Evolutionary conservation across 108 stramenopile species (phyloP).

Genomic region (Craspedostauros australis): DNA sequence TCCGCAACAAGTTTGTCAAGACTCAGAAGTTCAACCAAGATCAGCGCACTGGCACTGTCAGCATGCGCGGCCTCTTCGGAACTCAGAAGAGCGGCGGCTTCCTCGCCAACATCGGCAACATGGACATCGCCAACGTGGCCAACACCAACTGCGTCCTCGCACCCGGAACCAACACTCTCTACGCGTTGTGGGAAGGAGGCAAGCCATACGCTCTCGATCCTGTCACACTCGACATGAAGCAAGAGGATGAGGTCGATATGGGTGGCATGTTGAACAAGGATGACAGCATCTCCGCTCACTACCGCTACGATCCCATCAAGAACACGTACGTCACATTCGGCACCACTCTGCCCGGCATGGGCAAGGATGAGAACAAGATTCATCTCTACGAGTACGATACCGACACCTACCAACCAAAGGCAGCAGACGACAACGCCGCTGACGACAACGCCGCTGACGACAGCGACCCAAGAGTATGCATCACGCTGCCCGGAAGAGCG

Average conservation of each 20-base stretch:
- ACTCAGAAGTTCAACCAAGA: slow-evolving; percentile 20
- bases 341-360: slow-evolving; percentile 7
- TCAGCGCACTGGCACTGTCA: slow-evolving; percentile 7
- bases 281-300: slow-evolving; percentile 21
- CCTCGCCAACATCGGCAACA: slow-evolving; percentile 10
- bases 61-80: slow-evolving; percentile 23
- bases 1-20: slow-evolving; percentile 23
- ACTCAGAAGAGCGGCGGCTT: slow-evolving; percentile 21
- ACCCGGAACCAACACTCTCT: slow-evolving; percentile 11
- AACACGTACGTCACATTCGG: slow-evolving; percentile 13
- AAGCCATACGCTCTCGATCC: slow-evolving; percentile 24
- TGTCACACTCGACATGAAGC: slow-evolving; percentile 14
- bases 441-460: too few relatives aligned
- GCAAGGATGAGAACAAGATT: not conserved
- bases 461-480: too few relatives aligned
- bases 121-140: too few relatives aligned
- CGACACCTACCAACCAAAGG: too few relatives aligned
- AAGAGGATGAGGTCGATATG: slow-evolving; percentile 6
- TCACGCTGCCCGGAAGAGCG: too few relatives aligned
- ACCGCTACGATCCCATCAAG: slow-evolving; percentile 17
- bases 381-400: slow-evolving; percentile 7
- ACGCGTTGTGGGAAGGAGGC: slow-evolving; percentile 34
- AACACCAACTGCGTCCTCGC: too few relatives aligned
- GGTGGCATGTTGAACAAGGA: slow-evolving; percentile 8
- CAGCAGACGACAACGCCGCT: too few relatives aligned